Base-by-base conservation (phyloP, 2,329 filamentous ascomycete species). In the Sarocladiaceae sp. region DNA sequence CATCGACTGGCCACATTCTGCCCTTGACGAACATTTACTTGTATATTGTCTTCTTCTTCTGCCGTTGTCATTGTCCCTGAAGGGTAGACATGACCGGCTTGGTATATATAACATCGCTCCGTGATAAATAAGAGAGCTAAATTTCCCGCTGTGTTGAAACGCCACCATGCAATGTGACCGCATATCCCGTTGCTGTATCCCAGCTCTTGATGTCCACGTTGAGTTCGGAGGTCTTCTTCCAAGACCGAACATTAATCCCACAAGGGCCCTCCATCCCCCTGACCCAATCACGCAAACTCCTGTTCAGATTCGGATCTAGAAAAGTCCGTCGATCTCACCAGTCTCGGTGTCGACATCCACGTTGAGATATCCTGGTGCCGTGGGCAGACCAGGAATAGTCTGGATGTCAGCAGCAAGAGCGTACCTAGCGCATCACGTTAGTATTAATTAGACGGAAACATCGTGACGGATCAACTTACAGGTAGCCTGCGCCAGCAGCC, bases 341-440 rank as follows among this genome's bases (percentile, higher is more conserved):
- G 87, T 92, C 74, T 91, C 87, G 5, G 77, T 72, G 62, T 93
- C 86, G 33, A 87, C 86, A 60, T 97, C 93, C 42, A 97, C 92
- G 63, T 97, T 97, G 56, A 97, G 76, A 66, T 97, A 97, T 11
- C 94, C 94, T 8, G 93, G 94, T 18, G 93, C 93, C 8, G 94
- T 97, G 10, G 93, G 93, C 58, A 99, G 76, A 56, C 94, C 94
- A 13, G 94, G 94, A 58, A 99, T 99, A 1, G 94, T 99, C 77
- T 97, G 94, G 59, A 99, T 97, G 65, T 99, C 94, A 13, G 94
- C 94, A 51, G 94, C 94, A 56, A 97, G 80, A 6, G 94, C 94
- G 62, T 96, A 97, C 51, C 87, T 88, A 58, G 44, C 52, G 29
- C 8, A n/a, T 6, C 6, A 7, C 49, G 57, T 77, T 65, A 78